phyloP scores from a whole-genome alignment of 1,139 yeast genomes.

The Kodamaea suecica region DNA sequence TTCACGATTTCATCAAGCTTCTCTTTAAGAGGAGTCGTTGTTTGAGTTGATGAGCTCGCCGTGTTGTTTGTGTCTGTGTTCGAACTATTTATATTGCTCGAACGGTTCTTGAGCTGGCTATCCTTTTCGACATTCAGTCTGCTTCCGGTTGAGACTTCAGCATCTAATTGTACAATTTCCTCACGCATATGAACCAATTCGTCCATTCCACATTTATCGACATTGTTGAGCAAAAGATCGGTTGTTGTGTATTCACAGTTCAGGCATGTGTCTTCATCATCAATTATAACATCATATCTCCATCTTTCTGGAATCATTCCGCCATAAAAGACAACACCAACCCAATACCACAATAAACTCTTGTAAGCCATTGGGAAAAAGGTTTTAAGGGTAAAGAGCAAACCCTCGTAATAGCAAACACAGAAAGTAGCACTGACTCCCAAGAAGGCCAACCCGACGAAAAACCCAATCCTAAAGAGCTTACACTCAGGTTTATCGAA shows the following conservation, averaged over 20 bases:
- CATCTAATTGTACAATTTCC: slow-evolving; percentile 35
- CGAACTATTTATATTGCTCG: slow-evolving; percentile 5
- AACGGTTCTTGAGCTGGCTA: not conserved
- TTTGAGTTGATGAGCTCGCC: slow-evolving; percentile 11
- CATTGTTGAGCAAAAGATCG: slow-evolving; percentile 36
- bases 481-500: slow-evolving; percentile 88
- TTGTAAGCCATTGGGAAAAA: slow-evolving; percentile 61
- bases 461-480: slow-evolving; percentile 76
- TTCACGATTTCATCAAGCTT: slow-evolving; percentile 37
- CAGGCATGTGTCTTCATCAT: slow-evolving; percentile 28
- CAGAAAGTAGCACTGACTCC: slow-evolving; percentile 68
- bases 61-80: slow-evolving; percentile 8
- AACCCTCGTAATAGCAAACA: slow-evolving; percentile 56
- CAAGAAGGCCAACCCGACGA: slow-evolving; percentile 71
- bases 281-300: slow-evolving; percentile 61
- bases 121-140: not conserved
- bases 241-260: slow-evolving; percentile 22
- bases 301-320: slow-evolving; percentile 87
- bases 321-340: slow-evolving; percentile 88
- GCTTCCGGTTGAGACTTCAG: slow-evolving; percentile 1
- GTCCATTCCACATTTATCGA: slow-evolving; percentile 44
- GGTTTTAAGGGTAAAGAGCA: slow-evolving; percentile 46
- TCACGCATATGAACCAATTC: slow-evolving; percentile 39
- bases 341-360: slow-evolving; percentile 68
- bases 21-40: slow-evolving; percentile 9